Evolutionary conservation across 164 flowering plant species (phyloP).

Genomic region (Aristolochia contorta): DNA sequence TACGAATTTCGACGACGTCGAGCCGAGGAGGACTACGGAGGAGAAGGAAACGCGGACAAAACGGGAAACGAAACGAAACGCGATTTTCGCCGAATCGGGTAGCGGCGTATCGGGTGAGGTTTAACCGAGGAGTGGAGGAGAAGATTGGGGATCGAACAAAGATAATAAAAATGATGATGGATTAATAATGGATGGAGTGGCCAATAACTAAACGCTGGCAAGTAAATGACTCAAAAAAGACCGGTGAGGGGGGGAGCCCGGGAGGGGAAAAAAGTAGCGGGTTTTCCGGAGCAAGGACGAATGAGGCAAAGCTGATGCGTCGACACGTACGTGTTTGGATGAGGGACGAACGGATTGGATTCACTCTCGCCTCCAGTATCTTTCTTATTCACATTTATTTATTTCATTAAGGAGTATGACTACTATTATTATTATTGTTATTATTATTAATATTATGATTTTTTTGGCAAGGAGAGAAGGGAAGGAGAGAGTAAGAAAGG

Average conservation of each 20-base stretch:
- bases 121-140: too few species aligned
- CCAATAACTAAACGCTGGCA: neutral
- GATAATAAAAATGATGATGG: neutral
- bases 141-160: too few species aligned
- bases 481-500: neutral
- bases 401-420: too few species aligned
- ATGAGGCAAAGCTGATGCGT: constrained; percentile 38
- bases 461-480: neutral
- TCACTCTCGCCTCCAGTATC: too few species aligned
- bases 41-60: too few species aligned
- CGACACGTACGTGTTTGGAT: constrained; percentile 53
- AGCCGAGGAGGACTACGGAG: too few species aligned
- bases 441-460: neutral
- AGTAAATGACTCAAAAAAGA: constrained; percentile 15
- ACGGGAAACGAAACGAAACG: too few species aligned
- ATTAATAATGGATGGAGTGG: neutral
- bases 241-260: constrained; percentile 5
- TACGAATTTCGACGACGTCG: too few species aligned
- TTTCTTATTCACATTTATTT: too few species aligned
- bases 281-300: constrained; percentile 77
- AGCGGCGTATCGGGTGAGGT: too few species aligned
- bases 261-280: constrained; percentile 36
- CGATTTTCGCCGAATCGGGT: too few species aligned
- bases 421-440: too few species aligned
- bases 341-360: neutral